Conservation (phyloP, 2,329 filamentous ascomycete genomes). For the Penicillium crustosum region DNA sequence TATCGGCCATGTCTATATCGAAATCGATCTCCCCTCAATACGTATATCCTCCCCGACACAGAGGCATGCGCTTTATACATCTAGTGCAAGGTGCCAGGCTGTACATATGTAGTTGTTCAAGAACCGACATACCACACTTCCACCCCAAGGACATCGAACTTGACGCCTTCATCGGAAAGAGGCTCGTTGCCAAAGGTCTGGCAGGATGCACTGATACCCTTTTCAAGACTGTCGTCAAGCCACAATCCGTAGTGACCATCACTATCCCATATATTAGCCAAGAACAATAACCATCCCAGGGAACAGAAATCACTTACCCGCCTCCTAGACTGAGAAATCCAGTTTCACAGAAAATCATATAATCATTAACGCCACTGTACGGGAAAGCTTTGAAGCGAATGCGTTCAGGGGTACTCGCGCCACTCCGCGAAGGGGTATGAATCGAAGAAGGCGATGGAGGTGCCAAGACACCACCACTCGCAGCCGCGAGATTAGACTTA, state of each 20-base stretch:
- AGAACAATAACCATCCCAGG: not conserved
- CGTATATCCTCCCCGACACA: not conserved
- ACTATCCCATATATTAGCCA: constrained; percentile 25
- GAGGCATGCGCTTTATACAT: constrained; percentile 1
- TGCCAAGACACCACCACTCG: constrained; percentile 26
- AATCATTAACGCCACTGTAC: constrained; percentile 94
- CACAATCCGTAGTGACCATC: constrained; percentile 92
- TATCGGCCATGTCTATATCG: not conserved
- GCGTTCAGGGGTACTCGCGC: constrained; percentile 63
- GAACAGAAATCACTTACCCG: constrained; percentile 49
- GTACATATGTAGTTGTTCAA: constrained; percentile 18
- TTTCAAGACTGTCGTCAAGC: constrained; percentile 82
- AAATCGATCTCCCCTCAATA: not conserved
- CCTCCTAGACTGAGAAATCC: constrained; percentile 84
- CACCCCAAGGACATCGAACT: constrained; percentile 86
- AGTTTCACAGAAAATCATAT: constrained; percentile 88
- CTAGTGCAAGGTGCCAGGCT: constrained; percentile 1
- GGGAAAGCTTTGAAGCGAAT: constrained; percentile 97
- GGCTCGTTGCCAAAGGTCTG: constrained; percentile 94
- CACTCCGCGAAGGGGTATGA: constrained; percentile 36
- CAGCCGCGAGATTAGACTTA: constrained; percentile 26
- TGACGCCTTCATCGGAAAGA: constrained; percentile 85
- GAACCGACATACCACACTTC: constrained; percentile 89
- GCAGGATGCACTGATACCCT: constrained; percentile 78
- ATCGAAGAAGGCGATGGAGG: constrained; percentile 27